Evolutionary conservation across 176 grass and related monocot species (phyloP).

Genomic region (Echinochloa phyllopogon): DNA sequence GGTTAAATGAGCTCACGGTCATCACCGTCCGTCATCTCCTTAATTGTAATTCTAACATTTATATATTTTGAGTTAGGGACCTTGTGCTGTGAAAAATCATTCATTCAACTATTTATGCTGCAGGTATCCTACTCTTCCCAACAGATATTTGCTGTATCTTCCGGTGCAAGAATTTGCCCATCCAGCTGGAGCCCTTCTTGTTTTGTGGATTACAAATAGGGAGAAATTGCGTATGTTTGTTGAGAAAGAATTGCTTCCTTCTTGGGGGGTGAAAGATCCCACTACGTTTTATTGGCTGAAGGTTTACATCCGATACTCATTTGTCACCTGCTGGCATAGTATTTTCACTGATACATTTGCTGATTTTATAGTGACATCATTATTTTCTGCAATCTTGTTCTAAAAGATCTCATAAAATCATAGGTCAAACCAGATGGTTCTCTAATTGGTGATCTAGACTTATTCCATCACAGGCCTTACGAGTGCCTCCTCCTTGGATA

Average conservation of each 20-base stretch:
- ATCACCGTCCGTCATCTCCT: neutral
- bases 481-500: slow-evolving; percentile 92
- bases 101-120: slow-evolving; percentile 7
- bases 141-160: slow-evolving; percentile 80
- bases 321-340: neutral
- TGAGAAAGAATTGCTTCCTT: slow-evolving; percentile 77
- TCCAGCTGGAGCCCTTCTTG: slow-evolving; percentile 80
- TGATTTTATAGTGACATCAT: neutral
- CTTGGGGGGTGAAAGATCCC: slow-evolving; percentile 76
- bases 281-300: slow-evolving; percentile 87
- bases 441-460: slow-evolving; percentile 79
- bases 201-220: slow-evolving; percentile 88
- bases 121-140: slow-evolving; percentile 95
- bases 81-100: slow-evolving; percentile 22
- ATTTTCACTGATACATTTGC: neutral
- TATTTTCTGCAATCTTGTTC: neutral
- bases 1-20: neutral
- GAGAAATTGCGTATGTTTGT: slow-evolving; percentile 79
- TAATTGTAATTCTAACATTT: neutral
- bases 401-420: slow-evolving; percentile 30
- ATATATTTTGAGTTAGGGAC: neutral
- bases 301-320: slow-evolving; percentile 47
- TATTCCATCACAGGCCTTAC: slow-evolving; percentile 97
- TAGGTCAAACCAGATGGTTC: slow-evolving; percentile 88
- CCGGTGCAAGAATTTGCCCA: slow-evolving; percentile 93